Evolutionary conservation across 768 basidiomycete genomes (phyloP), one percentile per base, ranked within the genome.

Genomic region (Pulveroboletus frians): DNA sequence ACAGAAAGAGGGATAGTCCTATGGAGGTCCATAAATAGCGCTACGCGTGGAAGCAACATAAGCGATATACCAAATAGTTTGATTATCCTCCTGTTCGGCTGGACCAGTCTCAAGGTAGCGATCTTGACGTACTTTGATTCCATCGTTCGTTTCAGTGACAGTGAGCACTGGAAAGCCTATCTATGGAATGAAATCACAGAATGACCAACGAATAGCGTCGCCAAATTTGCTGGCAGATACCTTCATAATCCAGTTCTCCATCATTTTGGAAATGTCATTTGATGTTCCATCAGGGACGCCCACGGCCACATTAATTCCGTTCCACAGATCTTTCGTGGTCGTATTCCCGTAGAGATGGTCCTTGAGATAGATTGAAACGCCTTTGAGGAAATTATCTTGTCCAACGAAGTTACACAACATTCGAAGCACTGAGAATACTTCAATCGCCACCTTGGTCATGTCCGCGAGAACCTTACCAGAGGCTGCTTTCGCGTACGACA

Each of bases 161-260:
- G 82, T 87, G 47, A 98, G 66, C 21, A 98, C 83, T 1, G 96
- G 96, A 74, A 85, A 97, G 14, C 96, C 96, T 49, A 80, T 75
- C 78, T 77, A 41, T 39, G 48, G 31, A 30, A 20, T n/a, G 15
- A 36, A 29, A 7, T 18, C 38, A 49, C 29, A 37, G 11, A 9
- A 11, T 53, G 27, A 35, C 13, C 32, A 23, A 5, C 11, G 13
- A 40, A 37, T 1, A 18, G 29, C 34, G n/a, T 39, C 17, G 40
- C 20, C 23, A 20, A 31, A 26, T 35, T n/a, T 36, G 10, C 23
- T 9, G 14, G 49, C 4, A 39, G 10, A 8, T 53, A 82, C 85
- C 75, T 91, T 88, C 46, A 81, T 78, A 34, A 92, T 85, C 95
- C 94, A 99, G 63, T 85, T 86, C 50, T 89, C 80, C 89, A 97